Percentiles rank a stretch among this genome's conserved stretches.
These are phyloP conservation scores for Obelidium mucronatum DNA, from an alignment of 192 early-diverging fungal species.

Conservation along the genomic window DNA sequence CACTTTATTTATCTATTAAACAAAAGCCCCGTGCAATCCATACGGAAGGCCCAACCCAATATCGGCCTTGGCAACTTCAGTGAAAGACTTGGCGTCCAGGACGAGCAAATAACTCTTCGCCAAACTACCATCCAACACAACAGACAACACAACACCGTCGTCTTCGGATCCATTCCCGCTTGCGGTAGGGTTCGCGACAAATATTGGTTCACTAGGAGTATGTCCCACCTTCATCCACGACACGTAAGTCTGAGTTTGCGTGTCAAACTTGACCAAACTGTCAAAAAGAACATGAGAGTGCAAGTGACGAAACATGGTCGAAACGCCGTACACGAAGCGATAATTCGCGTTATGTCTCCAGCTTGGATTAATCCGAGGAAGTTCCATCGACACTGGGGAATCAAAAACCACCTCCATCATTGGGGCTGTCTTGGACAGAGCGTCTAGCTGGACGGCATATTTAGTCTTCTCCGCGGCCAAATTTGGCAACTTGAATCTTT, in stretches of 20 bases:
- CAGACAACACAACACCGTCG: constrained; percentile 75
- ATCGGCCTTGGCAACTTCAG: constrained; percentile 70
- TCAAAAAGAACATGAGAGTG: constrained; percentile 47
- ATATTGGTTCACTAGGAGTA: constrained; percentile 82
- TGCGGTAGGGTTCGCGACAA: constrained; percentile 68
- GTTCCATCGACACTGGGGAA: constrained; percentile 8
- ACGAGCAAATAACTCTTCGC: constrained; percentile 74
- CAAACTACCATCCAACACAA: constrained; percentile 72
- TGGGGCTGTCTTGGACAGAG: not conserved
- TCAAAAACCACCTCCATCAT: not conserved
- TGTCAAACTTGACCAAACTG: constrained; percentile 26
- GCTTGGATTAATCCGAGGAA: constrained; percentile 40
- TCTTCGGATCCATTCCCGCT: constrained; percentile 65
- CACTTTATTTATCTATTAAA: no score
- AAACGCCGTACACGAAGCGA: constrained; percentile 46
- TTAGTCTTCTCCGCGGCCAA: not conserved
- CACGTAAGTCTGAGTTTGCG: constrained; percentile 24
- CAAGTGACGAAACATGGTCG: constrained; percentile 21
- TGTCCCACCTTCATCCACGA: constrained; percentile 65
- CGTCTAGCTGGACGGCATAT: not conserved
- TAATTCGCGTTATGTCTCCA: constrained; percentile 27
- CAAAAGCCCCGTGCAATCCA: constrained; percentile 67
- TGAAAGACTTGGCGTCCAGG: constrained; percentile 73
- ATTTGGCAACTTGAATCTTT: not conserved
- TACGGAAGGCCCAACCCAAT: constrained; percentile 69